Base-by-base conservation (phyloP, 768 basidiomycete species). In the Termitomyces sp. region DNA sequence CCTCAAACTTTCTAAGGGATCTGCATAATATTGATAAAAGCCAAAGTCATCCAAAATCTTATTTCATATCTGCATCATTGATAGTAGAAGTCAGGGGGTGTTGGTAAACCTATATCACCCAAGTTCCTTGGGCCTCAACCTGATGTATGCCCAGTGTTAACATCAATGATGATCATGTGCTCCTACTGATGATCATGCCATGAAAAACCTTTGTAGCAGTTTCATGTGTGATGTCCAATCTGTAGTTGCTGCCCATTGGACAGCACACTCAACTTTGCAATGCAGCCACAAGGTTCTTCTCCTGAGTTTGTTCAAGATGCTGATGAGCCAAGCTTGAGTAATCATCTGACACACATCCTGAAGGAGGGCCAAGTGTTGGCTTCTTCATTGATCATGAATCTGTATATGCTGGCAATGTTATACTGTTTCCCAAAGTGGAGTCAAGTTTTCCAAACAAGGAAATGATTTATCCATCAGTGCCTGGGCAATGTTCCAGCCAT, bases 251-350 rank as follows among this genome's bases (percentile, higher is more conserved):
- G 84, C 83, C 86, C 89, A 89, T 12, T 73, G 78, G 41, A 89
- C 69, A 19, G 89, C 89, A 10, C 84, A 80, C 62, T 84, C 80
- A 91, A 66, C 83, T 89, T 43, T 77, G 73, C 8, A 88, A 65
- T 8, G 86, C 85, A 34, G 58, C 63, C 43, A 59, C 62, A n/a
- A 70, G 69, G 46, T 71, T 61, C 59, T 68, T n/a, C n/a, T n/a
- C n/a, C n/a, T n/a, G n/a, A n/a, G n/a, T n/a, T n/a, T n/a, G n/a
- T n/a, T 60, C 7, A 91, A 70, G 41, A 89, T 71, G 12, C 89
- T 89, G 67, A 85, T 74, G 58, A 91, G 71, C 87, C 88, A 91
- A 5, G 88, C 82, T 68, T 89, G 85, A 0, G 85, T 84, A 16
- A 87, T 84, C 25, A 85, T 82, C 44, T 86, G 75, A 16, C 85